Evolutionary conservation across 164 flowering plant genomes (phyloP).

Genomic region (Houttuynia cordata): DNA sequence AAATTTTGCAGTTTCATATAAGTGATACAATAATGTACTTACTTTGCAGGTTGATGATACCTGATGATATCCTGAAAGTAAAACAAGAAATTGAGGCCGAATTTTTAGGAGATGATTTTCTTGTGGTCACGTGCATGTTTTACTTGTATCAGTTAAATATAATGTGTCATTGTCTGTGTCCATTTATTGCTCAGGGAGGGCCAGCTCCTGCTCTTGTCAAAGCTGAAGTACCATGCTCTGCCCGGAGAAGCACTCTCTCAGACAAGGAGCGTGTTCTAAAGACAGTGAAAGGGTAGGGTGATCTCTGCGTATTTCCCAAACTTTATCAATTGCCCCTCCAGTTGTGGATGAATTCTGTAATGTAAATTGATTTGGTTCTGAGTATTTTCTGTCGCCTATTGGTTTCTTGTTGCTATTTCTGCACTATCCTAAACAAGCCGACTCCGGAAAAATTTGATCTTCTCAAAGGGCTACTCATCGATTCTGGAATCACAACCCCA

Average conservation of each 20-base stretch:
- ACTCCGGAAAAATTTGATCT: constrained; percentile 99
- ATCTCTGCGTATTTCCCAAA: not conserved
- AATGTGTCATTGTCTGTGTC: not conserved
- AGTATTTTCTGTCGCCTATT: not conserved
- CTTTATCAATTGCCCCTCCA: not conserved
- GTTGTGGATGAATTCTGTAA: not conserved
- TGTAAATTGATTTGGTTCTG: not conserved
- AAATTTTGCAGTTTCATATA: too few relatives aligned
- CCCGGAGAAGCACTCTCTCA: constrained; percentile 53
- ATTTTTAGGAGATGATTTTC: constrained; percentile 67
- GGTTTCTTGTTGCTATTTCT: too few relatives aligned
- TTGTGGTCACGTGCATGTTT: too few relatives aligned
- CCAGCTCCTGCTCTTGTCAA: constrained; percentile 54
- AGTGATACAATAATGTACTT: too few relatives aligned
- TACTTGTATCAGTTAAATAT: too few relatives aligned
- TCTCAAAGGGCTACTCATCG: constrained; percentile 86
- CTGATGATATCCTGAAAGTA: constrained; percentile 60
- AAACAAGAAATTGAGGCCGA: constrained; percentile 72
- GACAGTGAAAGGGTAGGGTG: constrained; percentile 85
- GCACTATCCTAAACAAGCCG: constrained; percentile 92
- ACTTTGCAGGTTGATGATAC: constrained; percentile 31
- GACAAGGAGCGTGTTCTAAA: constrained; percentile 77
- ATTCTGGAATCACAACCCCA: constrained; percentile 85
- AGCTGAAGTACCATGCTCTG: constrained; percentile 91
- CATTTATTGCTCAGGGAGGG: constrained; percentile 30